These are phyloP conservation scores for Neurospora sp. DNA, from an alignment of 495 filamentous ascomycete species.

Conservation along the genomic window DNA sequence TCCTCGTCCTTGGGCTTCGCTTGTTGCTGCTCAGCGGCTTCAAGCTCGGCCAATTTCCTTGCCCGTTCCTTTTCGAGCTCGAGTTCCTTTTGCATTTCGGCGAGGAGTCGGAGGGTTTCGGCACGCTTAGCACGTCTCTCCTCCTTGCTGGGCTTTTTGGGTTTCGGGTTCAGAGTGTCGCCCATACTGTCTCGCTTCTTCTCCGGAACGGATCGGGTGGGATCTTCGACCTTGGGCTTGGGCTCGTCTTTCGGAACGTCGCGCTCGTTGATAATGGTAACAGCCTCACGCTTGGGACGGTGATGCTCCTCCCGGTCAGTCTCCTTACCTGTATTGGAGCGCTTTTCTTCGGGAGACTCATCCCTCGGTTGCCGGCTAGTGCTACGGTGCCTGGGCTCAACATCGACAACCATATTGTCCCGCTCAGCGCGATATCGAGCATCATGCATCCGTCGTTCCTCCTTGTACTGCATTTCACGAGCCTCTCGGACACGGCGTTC, in stretches of 20 bases:
- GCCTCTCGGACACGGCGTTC: slow-evolving; percentile 18
- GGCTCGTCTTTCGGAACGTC: slow-evolving; percentile 19
- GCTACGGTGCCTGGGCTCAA: not conserved
- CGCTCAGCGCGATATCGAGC: slow-evolving; percentile 13
- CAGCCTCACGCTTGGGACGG: slow-evolving; percentile 10
- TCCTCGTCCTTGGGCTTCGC: not conserved
- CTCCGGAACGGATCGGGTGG: not conserved
- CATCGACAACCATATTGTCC: slow-evolving; percentile 1
- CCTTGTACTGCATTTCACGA: slow-evolving; percentile 12
- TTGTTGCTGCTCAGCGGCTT: not conserved
- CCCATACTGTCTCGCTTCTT: slow-evolving; percentile 8
- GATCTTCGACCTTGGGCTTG: slow-evolving; percentile 7
- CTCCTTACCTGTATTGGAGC: slow-evolving; percentile 12
- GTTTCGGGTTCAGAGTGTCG: slow-evolving; percentile 4
- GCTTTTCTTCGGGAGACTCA: slow-evolving; percentile 14
- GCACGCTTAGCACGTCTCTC: slow-evolving; percentile 13
- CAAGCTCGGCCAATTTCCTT: slow-evolving; percentile 7
- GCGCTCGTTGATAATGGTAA: slow-evolving; percentile 18
- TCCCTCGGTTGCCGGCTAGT: not conserved
- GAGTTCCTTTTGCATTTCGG: slow-evolving; percentile 17
- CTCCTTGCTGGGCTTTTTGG: slow-evolving; percentile 16
- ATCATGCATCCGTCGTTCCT: slow-evolving; percentile 11
- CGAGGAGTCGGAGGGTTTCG: slow-evolving; percentile 16
- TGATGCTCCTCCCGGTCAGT: slow-evolving; percentile 13
- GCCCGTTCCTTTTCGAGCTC: slow-evolving; percentile 17